Percentiles rank a stretch among this genome's conserved stretches.
Evolutionary conservation across 495 filamentous ascomycete species (phyloP).

Genomic region (Choiromyces venosus): DNA sequence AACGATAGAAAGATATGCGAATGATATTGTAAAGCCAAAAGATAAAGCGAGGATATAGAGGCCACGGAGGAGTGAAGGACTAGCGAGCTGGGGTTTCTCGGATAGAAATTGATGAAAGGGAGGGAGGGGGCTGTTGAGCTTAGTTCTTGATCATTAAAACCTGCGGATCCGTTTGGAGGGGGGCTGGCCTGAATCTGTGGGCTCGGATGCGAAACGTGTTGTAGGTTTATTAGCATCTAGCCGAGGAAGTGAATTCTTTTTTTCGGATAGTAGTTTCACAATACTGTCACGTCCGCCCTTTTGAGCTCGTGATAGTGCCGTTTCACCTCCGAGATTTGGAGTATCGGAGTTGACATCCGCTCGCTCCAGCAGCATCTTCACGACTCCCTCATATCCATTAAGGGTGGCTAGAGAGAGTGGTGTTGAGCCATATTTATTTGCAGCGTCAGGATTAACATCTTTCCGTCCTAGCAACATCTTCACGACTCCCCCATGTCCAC

Average conservation of each 20-base stretch:
- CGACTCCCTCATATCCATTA: background rate
- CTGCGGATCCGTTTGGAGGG: background rate
- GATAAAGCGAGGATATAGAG: background rate
- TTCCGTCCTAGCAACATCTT: background rate
- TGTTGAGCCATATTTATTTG: background rate
- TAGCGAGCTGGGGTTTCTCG: background rate
- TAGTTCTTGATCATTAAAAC: background rate
- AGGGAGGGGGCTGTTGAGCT: background rate
- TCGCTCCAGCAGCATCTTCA: no score
- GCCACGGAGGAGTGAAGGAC: background rate
- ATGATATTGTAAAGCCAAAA: background rate
- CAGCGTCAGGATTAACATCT: background rate
- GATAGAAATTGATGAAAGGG: background rate
- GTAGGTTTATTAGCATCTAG: background rate
- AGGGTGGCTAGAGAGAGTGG: background rate
- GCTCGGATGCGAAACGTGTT: background rate
- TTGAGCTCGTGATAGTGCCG: background rate
- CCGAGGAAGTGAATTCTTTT: background rate
- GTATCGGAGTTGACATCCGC: background rate
- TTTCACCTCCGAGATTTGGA: background rate
- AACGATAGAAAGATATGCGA: background rate
- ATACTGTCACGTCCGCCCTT: background rate
- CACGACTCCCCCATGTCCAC: background rate
- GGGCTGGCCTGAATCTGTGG: background rate
- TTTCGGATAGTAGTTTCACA: background rate